Base-by-base conservation (phyloP, 805 yeast species). In the Limtongia smithiae region DNA sequence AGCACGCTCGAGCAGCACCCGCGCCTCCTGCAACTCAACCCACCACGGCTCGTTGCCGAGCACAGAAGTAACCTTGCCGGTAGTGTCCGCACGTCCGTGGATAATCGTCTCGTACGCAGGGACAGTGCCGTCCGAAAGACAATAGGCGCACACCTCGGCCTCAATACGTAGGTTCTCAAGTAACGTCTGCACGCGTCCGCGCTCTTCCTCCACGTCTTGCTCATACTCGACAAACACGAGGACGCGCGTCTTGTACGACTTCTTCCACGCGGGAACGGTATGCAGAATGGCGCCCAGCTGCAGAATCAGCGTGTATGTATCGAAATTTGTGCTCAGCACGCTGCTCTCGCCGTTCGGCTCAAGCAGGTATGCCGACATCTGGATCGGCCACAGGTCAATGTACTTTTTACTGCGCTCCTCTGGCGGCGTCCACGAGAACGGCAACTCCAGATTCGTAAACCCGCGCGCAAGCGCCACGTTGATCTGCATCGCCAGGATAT, bases 381-480 rank as follows among this genome's bases (percentile, higher is more conserved):
- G 98, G 58, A 93, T 90, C 0, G 99, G 98, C 65, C 94, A 93
- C 33, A 93, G 69, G 65, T 93, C 99, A 61, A 93, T 89, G 57
- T 71, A 83, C 55, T 65, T 50, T 37, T 68, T 72, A 9, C 54
- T 60, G 7, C 64, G 58, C 15, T 66, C 65, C 2, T 66, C 69
- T 9, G 38, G 30, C 35, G 50, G 50, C 24, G 49, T 47, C 60
- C 57, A 44, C 20, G 57, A 46, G 15, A 41, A 42, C 0, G 97
- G 97, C n/a, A 89, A 68, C 9, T 76, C 71, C 48, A 91, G 63
- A 4, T 72, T 63, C 14, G 80, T 76, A 59, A 93, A 93, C 2
- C 95, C 96, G 44, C 85, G 87, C 0, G 97, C 96, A 44, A 93
- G 82, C 0, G 96, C 97, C 28, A 93, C 88, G 46, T 94, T 90